Evolutionary conservation across 306 rosid species (phyloP), one percentile per base, ranked within the genome.

Genomic region (Sechiopsis laciniata): DNA sequence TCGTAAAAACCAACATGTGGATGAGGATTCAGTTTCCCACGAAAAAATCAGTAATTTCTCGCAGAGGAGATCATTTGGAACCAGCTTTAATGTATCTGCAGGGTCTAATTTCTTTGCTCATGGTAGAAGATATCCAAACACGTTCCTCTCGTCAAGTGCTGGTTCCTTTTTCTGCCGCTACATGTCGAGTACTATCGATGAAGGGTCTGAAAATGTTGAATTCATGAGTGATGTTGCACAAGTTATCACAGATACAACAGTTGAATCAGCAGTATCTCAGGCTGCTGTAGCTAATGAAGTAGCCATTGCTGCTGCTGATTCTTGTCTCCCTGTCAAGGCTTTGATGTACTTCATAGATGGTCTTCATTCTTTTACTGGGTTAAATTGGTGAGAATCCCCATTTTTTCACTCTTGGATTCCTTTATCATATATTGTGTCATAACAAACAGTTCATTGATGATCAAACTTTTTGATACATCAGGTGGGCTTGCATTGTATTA

Each of bases 301-400:
- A 57, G 98, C 87, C 14, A 72, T 90, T 75, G 98, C 97, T 68
- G 92, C 96, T 58, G 94, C 96, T 13, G 97, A 94, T 86, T 94
- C 97, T 17, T 84, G 5, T 84, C 78, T 90, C 11, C 94, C 92
- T 59, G 90, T 94, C 19, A 69, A 83, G 83, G 71, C 26, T 14
- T 85, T 94, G 95, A 96, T 89, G 88, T 88, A 91, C 64, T 35
- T 84, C 8, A 94, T 94, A 55, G 99, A 91, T 77, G 82, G 46
- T 32, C 84, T 94, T 67, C 97, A 94, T 81, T 53, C 82, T 26
- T 79, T 48, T 74, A 83, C 87, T 63, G 99, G 99, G 21, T 75
- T 91, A 76, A 85, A 86, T 71, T 94, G 99, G 99, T 86, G 82
- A 84, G 92, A 75, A 73, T 10, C 37, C 16, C 21, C 20, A 69